These are phyloP conservation scores for Taphrina communis DNA, from an alignment of 1,139 yeast species.

Conservation along the genomic window DNA sequence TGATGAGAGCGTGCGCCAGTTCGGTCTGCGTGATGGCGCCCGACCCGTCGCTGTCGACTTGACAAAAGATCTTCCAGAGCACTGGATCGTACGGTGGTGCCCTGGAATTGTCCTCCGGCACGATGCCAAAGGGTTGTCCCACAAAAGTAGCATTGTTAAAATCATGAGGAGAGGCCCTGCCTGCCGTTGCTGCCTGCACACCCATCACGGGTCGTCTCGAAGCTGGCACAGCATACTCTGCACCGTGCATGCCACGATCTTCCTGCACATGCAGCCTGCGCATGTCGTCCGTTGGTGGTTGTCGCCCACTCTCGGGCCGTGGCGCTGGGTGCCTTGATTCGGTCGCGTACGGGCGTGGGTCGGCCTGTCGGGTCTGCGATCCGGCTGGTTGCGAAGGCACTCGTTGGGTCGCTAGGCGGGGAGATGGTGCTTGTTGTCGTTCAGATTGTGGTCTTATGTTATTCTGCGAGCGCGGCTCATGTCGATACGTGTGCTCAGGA, in stretches of 20 bases:
- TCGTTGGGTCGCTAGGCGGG: background rate
- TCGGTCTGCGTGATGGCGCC: conserved; percentile 34
- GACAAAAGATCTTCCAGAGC: conserved; percentile 36
- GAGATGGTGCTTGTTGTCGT: background rate
- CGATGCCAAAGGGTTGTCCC: conserved; percentile 37
- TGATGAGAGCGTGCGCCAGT: conserved; percentile 27
- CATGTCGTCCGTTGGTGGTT: conserved; percentile 1
- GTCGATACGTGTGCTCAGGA: background rate
- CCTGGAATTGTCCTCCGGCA: conserved; percentile 19
- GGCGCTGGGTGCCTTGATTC: background rate
- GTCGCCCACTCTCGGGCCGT: conserved; percentile 8
- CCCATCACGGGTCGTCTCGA: conserved; percentile 29
- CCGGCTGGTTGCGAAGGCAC: background rate
- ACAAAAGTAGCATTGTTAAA: conserved; percentile 17
- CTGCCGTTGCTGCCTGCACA: conserved; percentile 4
- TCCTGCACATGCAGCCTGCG: conserved; percentile 10
- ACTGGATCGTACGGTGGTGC: conserved; percentile 34
- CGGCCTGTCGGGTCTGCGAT: background rate
- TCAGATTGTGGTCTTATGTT: background rate
- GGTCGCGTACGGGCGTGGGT: background rate
- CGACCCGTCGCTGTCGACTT: conserved; percentile 39
- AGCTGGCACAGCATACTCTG: background rate
- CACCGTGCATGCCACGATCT: background rate
- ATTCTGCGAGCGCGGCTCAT: background rate
- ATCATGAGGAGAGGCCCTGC: conserved; percentile 11